Percentiles rank a stretch among this genome's conserved stretches.
Evolutionary conservation across 31 red algal genomes (phyloP).

Genomic region (Odonthalia washingtoniensis): DNA sequence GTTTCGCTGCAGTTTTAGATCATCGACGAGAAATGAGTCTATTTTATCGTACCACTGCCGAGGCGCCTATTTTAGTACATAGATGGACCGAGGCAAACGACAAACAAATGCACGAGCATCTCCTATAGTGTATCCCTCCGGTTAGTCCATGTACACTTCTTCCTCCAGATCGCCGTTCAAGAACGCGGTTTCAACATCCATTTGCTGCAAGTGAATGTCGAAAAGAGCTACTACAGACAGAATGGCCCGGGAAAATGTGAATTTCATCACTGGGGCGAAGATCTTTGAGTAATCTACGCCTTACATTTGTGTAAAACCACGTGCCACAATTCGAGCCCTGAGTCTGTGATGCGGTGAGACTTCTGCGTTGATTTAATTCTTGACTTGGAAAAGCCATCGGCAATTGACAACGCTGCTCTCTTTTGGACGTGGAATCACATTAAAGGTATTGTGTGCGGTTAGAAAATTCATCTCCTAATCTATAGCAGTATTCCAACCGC

Average conservation of each 20-base stretch:
- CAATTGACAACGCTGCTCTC: too few relatives aligned
- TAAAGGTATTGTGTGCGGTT: too few relatives aligned
- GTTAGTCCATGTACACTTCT: conserved; percentile 49
- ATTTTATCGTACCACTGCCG: conserved; percentile 11
- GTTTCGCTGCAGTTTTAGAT: background rate
- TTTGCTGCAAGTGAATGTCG: conserved; percentile 25
- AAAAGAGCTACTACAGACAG: conserved; percentile 11
- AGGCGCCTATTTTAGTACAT: conserved; percentile 36
- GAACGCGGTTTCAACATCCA: conserved; percentile 53
- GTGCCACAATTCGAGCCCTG: conserved; percentile 42
- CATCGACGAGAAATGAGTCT: conserved; percentile 14
- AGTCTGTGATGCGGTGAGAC: too few relatives aligned
- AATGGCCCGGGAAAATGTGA: background rate
- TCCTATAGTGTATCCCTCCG: background rate
- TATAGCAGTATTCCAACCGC: too few relatives aligned
- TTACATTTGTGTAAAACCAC: conserved; percentile 31
- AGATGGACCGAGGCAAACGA: background rate
- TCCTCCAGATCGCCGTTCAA: conserved; percentile 31
- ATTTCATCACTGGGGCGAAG: conserved; percentile 32
- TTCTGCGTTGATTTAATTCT: too few relatives aligned
- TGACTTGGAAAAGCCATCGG: too few relatives aligned
- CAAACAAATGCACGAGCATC: background rate
- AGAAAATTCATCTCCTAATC: too few relatives aligned
- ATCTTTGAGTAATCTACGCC: conserved; percentile 49
- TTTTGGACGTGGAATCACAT: too few relatives aligned